phyloP scores from a whole-genome alignment of 2,329 filamentous ascomycete species.

The Ophiostoma himal-ulmi region DNA sequence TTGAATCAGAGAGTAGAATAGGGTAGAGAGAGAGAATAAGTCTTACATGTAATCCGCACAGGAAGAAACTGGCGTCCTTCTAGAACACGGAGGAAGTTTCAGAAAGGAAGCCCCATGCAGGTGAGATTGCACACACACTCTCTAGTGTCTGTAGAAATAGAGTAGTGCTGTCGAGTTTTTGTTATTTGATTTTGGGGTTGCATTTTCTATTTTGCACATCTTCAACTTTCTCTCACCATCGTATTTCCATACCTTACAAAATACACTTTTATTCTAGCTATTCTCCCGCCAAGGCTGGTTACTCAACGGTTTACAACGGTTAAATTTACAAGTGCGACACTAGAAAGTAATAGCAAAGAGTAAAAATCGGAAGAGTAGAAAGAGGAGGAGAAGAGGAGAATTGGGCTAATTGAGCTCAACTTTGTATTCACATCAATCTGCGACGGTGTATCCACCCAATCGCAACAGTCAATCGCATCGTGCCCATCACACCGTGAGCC shows the following conservation, averaged over 20 bases:
- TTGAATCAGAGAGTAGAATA: background rate
- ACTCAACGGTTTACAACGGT: background rate
- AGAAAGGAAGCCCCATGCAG: background rate
- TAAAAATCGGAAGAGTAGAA: too few species aligned
- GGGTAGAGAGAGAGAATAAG: background rate
- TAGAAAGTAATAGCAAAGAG: background rate
- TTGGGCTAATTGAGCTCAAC: background rate
- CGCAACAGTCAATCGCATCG: background rate
- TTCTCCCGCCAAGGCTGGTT: background rate
- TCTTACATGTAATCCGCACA: too few species aligned
- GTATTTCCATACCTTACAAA: background rate
- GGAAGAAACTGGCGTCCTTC: background rate
- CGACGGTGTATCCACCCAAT: background rate
- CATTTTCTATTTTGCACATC: background rate
- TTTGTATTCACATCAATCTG: background rate
- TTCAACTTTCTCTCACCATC: background rate
- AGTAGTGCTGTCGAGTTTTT: background rate
- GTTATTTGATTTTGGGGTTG: background rate
- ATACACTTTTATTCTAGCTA: background rate
- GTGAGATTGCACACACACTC: background rate
- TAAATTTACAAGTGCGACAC: background rate
- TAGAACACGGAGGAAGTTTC: constrained; percentile 7
- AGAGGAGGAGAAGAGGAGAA: background rate
- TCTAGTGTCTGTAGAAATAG: background rate
- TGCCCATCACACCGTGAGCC: background rate